Evolutionary conservation across 352 stramenopile genomes (phyloP).

Genomic region (Phytophthora rubi): DNA sequence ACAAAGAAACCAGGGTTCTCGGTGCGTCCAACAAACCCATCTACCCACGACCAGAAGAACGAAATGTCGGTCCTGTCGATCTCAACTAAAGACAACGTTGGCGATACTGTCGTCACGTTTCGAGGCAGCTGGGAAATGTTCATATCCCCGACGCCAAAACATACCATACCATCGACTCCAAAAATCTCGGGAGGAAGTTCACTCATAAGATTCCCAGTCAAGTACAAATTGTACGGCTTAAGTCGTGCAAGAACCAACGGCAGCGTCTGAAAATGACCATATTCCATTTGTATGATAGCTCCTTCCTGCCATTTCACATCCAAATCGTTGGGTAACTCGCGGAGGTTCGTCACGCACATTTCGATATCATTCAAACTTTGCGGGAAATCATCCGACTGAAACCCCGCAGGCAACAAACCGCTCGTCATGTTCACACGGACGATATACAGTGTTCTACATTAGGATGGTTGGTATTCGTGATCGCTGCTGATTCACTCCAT

Average conservation of each 20-base stretch:
- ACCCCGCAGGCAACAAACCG: constrained; percentile 30
- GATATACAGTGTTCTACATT: constrained; percentile 35
- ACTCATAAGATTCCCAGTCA: constrained; percentile 25
- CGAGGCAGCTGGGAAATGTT: background rate
- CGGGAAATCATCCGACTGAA: constrained; percentile 22
- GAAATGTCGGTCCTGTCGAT: background rate
- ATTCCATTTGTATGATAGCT: constrained; percentile 24
- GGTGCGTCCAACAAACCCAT: background rate
- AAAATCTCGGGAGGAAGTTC: constrained; percentile 21
- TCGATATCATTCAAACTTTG: background rate
- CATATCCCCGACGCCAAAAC: background rate
- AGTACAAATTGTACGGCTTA: constrained; percentile 16
- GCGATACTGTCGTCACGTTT: background rate
- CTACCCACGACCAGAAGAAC: constrained; percentile 5
- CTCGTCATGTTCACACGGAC: constrained; percentile 42
- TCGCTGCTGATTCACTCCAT: constrained; percentile 31
- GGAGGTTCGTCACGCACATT: background rate
- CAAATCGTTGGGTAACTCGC: background rate
- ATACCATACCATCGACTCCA: background rate
- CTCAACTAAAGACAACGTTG: background rate
- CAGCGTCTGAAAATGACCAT: constrained; percentile 8
- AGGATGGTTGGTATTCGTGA: constrained; percentile 23
- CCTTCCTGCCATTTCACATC: background rate
- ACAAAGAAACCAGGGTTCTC: background rate
- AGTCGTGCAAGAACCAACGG: constrained; percentile 15